phyloP scores from a whole-genome alignment of 441 rosid genomes.

The Kokia cookei region DNA sequence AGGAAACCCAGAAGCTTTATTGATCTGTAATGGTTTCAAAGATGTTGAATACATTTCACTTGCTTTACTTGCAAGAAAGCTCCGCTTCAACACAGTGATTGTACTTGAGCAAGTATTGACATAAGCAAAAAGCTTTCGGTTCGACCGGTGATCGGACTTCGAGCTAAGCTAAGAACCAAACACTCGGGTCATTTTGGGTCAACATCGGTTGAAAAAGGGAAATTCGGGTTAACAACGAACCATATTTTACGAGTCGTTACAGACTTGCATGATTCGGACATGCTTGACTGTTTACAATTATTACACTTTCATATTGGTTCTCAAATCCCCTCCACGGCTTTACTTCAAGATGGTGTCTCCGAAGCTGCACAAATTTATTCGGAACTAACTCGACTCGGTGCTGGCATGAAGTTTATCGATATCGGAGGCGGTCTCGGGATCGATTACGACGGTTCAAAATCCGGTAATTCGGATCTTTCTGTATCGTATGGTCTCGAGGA shows the following conservation, averaged over 20 bases:
- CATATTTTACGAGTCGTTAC: slow-evolving; percentile 71
- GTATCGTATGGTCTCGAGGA: slow-evolving; percentile 72
- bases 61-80: slow-evolving; percentile 68
- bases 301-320: slow-evolving; percentile 95
- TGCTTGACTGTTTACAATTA: slow-evolving; percentile 80
- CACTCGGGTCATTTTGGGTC: slow-evolving; percentile 93
- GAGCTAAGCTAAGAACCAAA: slow-evolving; percentile 83
- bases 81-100: slow-evolving; percentile 65
- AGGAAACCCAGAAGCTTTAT: slow-evolving; percentile 59
- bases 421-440: slow-evolving; percentile 85
- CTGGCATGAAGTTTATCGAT: slow-evolving; percentile 67
- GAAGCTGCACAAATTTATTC: slow-evolving; percentile 90
- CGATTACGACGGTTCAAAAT: slow-evolving; percentile 90
- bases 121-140: slow-evolving; percentile 54
- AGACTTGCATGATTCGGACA: slow-evolving; percentile 51
- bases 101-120: slow-evolving; percentile 75
- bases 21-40: slow-evolving; percentile 86
- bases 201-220: slow-evolving; percentile 89
- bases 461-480: slow-evolving; percentile 68
- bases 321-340: slow-evolving; percentile 70
- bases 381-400: slow-evolving; percentile 78
- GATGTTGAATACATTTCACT: slow-evolving; percentile 75
- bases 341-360: slow-evolving; percentile 65
- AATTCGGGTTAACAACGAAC: slow-evolving; percentile 69
- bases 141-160: slow-evolving; percentile 68